phyloP scores from a whole-genome alignment of 768 basidiomycete genomes.

The Pulveroboletus frians region DNA sequence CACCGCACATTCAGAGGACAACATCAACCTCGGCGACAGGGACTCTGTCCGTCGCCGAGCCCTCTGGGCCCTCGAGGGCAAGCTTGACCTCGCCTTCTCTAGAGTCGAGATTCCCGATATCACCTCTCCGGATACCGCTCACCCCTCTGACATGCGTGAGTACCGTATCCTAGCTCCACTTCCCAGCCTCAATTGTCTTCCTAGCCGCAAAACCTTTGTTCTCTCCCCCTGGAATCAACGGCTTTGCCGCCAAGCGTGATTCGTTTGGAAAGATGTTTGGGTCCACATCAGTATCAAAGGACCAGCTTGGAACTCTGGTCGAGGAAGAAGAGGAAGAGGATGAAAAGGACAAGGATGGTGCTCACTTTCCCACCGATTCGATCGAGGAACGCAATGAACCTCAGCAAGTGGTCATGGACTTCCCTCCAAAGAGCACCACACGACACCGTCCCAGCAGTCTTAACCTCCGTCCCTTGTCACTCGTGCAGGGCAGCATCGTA shows the following conservation, averaged over 20 bases:
- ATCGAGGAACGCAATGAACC: conserved; percentile 8
- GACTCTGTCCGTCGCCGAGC: conserved; percentile 80
- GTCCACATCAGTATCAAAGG: conserved; percentile 60
- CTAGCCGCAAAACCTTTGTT: conserved; percentile 60
- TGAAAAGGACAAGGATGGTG: conserved; percentile 52
- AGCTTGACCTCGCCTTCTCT: conserved; percentile 61
- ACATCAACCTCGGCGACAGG: conserved; percentile 63
- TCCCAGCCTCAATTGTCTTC: conserved; percentile 1
- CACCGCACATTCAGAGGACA: conserved; percentile 56
- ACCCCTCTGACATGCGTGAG: conserved; percentile 65
- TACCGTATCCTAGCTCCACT: conserved; percentile 16
- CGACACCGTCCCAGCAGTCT: conserved; percentile 64
- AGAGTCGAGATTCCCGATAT: conserved; percentile 85
- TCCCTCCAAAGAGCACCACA: conserved; percentile 36
- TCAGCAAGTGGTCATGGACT: conserved; percentile 25
- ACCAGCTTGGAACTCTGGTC: conserved; percentile 71
- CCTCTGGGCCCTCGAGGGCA: conserved; percentile 84
- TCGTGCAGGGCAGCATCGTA: conserved; percentile 50
- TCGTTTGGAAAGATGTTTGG: conserved; percentile 70
- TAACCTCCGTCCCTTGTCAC: conserved; percentile 66
- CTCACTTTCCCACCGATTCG: conserved; percentile 13
- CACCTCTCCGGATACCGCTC: conserved; percentile 51
- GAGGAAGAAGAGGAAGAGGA: conserved; percentile 89
- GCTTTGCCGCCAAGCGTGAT: conserved; percentile 63
- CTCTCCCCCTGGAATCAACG: conserved; percentile 41